A percentile compares a stretch with the other conserved stretches of the same genome.
Evolutionary conservation across 2,329 filamentous ascomycete genomes (phyloP).

Genomic region (Colletotrichum spaethianum): DNA sequence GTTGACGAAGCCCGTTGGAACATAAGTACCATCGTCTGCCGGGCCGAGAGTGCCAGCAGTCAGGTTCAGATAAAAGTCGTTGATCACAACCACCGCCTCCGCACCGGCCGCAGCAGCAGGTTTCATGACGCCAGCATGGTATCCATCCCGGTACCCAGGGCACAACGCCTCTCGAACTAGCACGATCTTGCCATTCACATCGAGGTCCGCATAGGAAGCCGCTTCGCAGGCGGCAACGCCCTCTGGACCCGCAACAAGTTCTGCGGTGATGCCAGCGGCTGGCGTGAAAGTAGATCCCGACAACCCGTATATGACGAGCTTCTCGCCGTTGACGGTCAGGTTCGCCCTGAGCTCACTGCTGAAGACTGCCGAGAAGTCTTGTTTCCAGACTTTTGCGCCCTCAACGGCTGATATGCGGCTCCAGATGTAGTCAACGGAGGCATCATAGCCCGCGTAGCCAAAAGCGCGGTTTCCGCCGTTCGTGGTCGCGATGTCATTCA

Average conservation of each 20-base stretch:
- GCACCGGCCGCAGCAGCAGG: conserved; percentile 50
- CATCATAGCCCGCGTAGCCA: conserved; percentile 51
- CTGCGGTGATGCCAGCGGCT: conserved; percentile 47
- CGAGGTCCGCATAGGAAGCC: conserved; percentile 46
- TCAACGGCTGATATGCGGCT: conserved; percentile 47
- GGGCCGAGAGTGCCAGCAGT: conserved; percentile 48
- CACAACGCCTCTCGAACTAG: conserved; percentile 50
- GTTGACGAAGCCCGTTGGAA: conserved; percentile 49
- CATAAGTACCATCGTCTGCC: conserved; percentile 48
- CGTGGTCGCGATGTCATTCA: conserved; percentile 49
- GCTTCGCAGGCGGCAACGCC: conserved; percentile 46
- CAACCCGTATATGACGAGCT: conserved; percentile 47
- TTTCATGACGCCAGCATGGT: conserved; percentile 49
- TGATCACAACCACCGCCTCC: conserved; percentile 50
- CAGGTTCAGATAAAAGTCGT: conserved; percentile 48
- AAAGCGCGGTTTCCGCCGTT: conserved; percentile 52
- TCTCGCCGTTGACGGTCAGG: conserved; percentile 45
- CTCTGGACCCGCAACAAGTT: conserved; percentile 48
- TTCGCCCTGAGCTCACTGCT: conserved; percentile 41
- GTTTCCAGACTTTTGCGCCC: conserved; percentile 48
- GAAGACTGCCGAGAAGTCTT: conserved; percentile 49
- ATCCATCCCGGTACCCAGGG: conserved; percentile 46
- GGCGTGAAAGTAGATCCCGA: conserved; percentile 51
- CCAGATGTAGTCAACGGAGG: conserved; percentile 51
- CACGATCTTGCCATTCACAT: conserved; percentile 50